A percentile compares a stretch with the other conserved stretches of the same genome.
Conservation (phyloP, 139 green algal species). For the Chlamydomonas eustigma region DNA sequence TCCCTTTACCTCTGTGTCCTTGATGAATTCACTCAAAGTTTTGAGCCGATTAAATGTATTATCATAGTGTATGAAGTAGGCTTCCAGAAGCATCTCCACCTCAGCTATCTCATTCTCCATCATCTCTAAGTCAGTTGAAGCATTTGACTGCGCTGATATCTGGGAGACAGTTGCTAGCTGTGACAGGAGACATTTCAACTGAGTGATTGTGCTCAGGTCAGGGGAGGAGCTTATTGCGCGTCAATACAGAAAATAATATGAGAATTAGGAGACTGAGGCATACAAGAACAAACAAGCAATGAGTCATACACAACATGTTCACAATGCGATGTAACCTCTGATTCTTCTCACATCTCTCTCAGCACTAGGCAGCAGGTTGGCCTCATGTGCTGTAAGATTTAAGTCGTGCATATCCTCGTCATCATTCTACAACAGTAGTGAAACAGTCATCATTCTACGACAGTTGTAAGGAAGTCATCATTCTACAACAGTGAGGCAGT, state of each 20-base stretch:
- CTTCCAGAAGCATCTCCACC: slow-evolving; percentile 77
- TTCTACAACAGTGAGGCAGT: too few relatives aligned
- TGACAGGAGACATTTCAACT: too few relatives aligned
- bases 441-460: background rate
- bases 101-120: slow-evolving; percentile 58
- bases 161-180: background rate
- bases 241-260: too few relatives aligned
- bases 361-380: slow-evolving; percentile 24
- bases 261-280: too few relatives aligned
- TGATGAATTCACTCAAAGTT: slow-evolving; percentile 70
- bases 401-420: slow-evolving; percentile 62
- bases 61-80: slow-evolving; percentile 54
- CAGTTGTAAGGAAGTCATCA: too few relatives aligned
- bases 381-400: slow-evolving; percentile 46
- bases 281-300: too few relatives aligned
- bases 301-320: too few relatives aligned
- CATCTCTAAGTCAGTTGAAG: slow-evolving; percentile 34
- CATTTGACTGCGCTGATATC: slow-evolving; percentile 3
- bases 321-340: too few relatives aligned
- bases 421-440: slow-evolving; percentile 28
- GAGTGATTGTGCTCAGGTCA: too few relatives aligned
- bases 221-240: too few relatives aligned
- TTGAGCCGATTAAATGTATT: slow-evolving; percentile 73
- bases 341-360: background rate
- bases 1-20: slow-evolving; percentile 57